These are phyloP conservation scores for Acanthamoeba divionensis DNA, from an alignment of 208 protist genomes.

Conservation along the genomic window DNA sequence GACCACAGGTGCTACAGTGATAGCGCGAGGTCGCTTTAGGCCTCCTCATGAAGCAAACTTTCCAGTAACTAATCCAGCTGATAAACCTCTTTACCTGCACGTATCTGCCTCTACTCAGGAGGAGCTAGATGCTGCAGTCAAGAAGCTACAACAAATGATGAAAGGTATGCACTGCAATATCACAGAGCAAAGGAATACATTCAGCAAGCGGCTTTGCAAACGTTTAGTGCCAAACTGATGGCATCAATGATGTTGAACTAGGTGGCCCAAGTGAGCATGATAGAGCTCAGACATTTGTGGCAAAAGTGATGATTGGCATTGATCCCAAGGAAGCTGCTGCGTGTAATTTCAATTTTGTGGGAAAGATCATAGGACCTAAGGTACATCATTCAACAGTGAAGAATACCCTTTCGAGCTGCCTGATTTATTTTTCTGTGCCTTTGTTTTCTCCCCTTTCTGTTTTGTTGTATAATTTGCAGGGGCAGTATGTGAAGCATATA, in stretches of 20 bases:
- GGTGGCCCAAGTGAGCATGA: too few relatives aligned
- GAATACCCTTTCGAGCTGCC: neutral
- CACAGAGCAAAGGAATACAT: too few relatives aligned
- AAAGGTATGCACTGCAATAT: too few relatives aligned
- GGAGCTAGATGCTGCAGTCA: neutral
- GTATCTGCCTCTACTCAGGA: neutral
- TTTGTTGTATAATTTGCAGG: neutral
- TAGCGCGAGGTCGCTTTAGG: neutral
- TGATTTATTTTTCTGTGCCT: neutral
- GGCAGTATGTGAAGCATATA: conserved; percentile 31
- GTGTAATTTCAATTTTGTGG: conserved; percentile 10
- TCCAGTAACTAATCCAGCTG: neutral
- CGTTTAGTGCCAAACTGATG: too few relatives aligned
- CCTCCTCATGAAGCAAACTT: neutral
- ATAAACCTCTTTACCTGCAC: conserved; percentile 10
- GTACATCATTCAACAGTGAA: neutral
- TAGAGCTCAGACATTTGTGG: too few relatives aligned
- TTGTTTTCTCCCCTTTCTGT: neutral
- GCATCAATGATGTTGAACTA: too few relatives aligned
- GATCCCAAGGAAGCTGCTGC: neutral
- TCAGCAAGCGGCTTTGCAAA: too few relatives aligned
- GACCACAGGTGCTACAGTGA: conserved; percentile 3
- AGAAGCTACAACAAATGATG: neutral
- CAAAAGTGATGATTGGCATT: conserved; percentile 1
- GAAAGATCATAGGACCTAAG: conserved; percentile 26